Percentiles rank a stretch among this genome's conserved stretches.
Conservation (phyloP, 2,329 filamentous ascomycete genomes). For the Penicillium sp. region DNA sequence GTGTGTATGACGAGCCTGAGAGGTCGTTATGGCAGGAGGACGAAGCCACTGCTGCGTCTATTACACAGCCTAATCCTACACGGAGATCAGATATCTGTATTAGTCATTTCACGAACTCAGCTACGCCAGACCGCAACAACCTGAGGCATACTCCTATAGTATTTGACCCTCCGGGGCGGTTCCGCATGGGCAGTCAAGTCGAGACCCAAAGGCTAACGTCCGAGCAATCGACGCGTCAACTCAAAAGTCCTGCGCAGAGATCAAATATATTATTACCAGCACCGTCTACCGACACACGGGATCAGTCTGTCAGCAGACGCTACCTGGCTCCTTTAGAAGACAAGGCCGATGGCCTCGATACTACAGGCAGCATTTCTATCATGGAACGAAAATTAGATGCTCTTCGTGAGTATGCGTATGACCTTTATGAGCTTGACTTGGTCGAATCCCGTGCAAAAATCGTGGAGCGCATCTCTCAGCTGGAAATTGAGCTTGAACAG, state of each 20-base stretch:
- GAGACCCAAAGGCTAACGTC: constrained; percentile 11
- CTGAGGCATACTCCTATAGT: background rate
- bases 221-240: background rate
- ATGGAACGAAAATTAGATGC: constrained; percentile 28
- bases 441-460: constrained; percentile 31
- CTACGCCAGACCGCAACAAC: background rate
- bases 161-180: constrained; percentile 12
- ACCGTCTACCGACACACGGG: background rate
- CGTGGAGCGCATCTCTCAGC: constrained; percentile 25
- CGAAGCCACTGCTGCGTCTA: background rate
- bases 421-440: constrained; percentile 31
- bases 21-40: background rate
- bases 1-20: constrained; percentile 1
- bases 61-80: background rate
- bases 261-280: background rate
- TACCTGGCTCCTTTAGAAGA: background rate
- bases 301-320: background rate
- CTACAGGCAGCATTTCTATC: constrained; percentile 20
- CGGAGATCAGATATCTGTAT: background rate
- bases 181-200: constrained; percentile 22
- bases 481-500: constrained; percentile 26
- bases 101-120: background rate
- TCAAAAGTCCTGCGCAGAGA: background rate
- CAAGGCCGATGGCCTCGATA: background rate
- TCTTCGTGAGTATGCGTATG: constrained; percentile 30